phyloP scores from a whole-genome alignment of 148 eudicot genomes.

The Heliamphora exappendiculata region DNA sequence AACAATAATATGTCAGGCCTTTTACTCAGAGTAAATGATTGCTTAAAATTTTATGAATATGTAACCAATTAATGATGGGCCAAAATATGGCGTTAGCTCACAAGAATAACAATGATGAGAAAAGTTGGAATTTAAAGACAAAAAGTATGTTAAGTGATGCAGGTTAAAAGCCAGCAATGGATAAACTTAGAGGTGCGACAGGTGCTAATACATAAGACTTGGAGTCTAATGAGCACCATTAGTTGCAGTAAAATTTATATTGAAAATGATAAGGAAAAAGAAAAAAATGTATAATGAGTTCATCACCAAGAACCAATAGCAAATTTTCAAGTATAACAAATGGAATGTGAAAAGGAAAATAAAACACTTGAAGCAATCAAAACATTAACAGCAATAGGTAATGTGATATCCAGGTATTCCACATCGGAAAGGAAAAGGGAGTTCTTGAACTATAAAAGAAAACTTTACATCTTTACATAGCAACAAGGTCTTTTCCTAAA shows the following conservation, averaged over 20 bases:
- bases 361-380: neutral
- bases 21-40: neutral
- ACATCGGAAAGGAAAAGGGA: too few species aligned
- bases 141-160: neutral
- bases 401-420: too few species aligned
- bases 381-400: too few species aligned
- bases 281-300: neutral
- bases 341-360: neutral
- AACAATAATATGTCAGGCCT: neutral
- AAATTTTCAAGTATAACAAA: neutral
- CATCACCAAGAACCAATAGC: neutral
- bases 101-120: neutral
- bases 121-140: neutral
- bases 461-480: too few species aligned
- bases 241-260: neutral
- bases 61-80: too few species aligned
- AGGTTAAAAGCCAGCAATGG: neutral
- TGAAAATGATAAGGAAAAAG: neutral
- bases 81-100: too few species aligned
- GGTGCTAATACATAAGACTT: neutral
- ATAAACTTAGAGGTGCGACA: neutral
- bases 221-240: neutral
- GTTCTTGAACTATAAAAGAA: too few species aligned
- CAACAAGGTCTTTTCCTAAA: too few species aligned
- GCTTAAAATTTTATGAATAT: neutral